Base-by-base conservation (phyloP, 2,329 filamentous ascomycete genomes). In the Aciculosporium take region DNA sequence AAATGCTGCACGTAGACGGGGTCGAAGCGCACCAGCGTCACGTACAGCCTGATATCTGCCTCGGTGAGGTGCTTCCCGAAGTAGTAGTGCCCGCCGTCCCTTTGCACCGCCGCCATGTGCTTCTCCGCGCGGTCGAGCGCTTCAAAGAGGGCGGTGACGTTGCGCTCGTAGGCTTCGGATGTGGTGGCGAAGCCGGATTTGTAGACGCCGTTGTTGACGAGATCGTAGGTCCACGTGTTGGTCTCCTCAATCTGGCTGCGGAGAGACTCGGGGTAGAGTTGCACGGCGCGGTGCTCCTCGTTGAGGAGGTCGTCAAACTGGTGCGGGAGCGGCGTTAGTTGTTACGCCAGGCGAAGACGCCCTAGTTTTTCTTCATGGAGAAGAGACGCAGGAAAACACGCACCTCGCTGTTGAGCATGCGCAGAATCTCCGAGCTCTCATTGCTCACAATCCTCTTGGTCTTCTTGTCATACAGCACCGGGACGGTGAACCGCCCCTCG, bases 401-500 rank as follows among this genome's bases (percentile, higher is more conserved):
- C 40, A 86, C 86, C 53, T 77, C 84, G 32, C 71, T 72, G 56
- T 84, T 84, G 46, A 95, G 68, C 84, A 94, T 94, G 56, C 88
- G 79, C 58, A 94, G 79, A 57, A 95, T 94, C 65, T 95, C 88
- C 50, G 80, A 79, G 60, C 82, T 86, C 71, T 94, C 88, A 51
- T 95, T 95, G 73, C 73, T 91, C 47, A 94, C 87, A 54, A 94
- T 93, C 27, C 67, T 74, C 53, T 79, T 72, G 40, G 67, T 64
- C 65, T 81, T 78, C 64, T 76, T 85, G 63, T 94, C 85, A 64
- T 82, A 93, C 42, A 95, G 69, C 3, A 85, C 81, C 0, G 88
- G 88, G 13, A 95, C 88, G 0, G 88, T 94, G 60, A 88, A 94
- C 10, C 88, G 75, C 1, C 83, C 87, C 2, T 66, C 58, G 54